Evolutionary conservation across 2,329 filamentous ascomycete genomes (phyloP), one percentile per base, ranked within the genome.

Genomic region (Sporothrix inflata): DNA sequence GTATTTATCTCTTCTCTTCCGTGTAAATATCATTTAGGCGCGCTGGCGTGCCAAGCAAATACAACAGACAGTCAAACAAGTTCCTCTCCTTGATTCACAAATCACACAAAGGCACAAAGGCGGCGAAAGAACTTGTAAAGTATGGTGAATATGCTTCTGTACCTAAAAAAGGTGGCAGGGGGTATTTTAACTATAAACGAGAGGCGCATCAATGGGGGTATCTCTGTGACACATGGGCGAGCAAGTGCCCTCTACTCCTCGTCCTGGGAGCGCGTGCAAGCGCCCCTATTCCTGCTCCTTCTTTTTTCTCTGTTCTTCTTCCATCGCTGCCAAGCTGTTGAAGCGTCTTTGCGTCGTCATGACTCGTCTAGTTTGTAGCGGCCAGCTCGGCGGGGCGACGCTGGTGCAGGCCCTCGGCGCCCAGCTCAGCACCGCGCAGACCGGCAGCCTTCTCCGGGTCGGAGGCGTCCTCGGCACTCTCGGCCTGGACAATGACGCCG

Each of bases 401-500:
- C 55, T 71, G 74, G 42, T 74, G 74, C 45, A 75, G 71, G n/a
- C 74, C 73, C 4, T 60, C 69, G n/a, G 51, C 21, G 21, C 57
- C 67, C 14, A 55, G 63, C 9, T 40, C 47, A 24, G 38, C 16
- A 21, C n/a, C 9, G n/a, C 19, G 21, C 38, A 47, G 19, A 34
- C 61, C 67, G 16, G 42, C 71, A 1, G 73, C 12, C 73, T 74
- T 74, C 5, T 75, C 74, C 1, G 71, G 68, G 45, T 74, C 45
- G 6, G 21, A n/a, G 21, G 12, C 27, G 16, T 66, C 30, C 2
- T 74, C 70, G 9, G 65, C 42, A 53, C 21, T 65, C 6, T 74
- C 74, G 14, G 76, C 75, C n/a, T 69, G 71, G 21, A 78, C 71
- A 6, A 78, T 76, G 27, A 70, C 73, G 8, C 76, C 78, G 27